Evolutionary conservation across 805 yeast species (phyloP), one percentile per base, ranked within the genome.

Genomic region (Saccharomycopsis capsularis): DNA sequence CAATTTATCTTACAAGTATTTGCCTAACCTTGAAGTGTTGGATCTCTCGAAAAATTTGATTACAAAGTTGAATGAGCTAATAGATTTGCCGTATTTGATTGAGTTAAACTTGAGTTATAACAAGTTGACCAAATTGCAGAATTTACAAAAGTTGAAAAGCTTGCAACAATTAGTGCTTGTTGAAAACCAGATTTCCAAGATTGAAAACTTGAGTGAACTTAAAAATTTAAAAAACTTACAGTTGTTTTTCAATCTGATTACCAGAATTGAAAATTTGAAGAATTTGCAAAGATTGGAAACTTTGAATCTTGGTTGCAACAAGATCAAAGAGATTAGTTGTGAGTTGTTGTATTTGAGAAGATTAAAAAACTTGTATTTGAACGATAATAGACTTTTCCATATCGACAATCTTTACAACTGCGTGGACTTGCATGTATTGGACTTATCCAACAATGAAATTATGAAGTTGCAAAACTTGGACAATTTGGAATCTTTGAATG

Each of bases 221-320:
- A 42, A 30, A 25, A 25, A 32, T 4, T 40, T 44, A 16, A 48
- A 38, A 15, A 32, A 25, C 15, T n/a, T 47, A 4, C 40, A 41
- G 22, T 22, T 50, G 15, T 47, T 50, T 25, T 46, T 50, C 41
- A 50, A 50, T 32, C 23, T 9, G 39, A 39, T 39, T n/a, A 46
- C 35, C 7, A 41, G 30, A 42, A 46, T 46, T 38, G 49, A 45
- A 21, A 49, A 49, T 32, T 4, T 47, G 37, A 24, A 21, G 3
- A 18, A 11, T 5, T 36, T 47, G 16, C n/a, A 22, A n/a, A 41
- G 21, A 5, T 42, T 49, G 19, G 13, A 23, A 27, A 15, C n/a
- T 21, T 49, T 49, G 34, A 37, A 45, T 24, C 41, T 49, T 25
- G 36, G 45, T 22, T 35, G 46, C 37, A 49, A 49, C 32, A 44